A percentile compares a stretch with the other conserved stretches of the same genome.
Conservation (phyloP, 352 stramenopile genomes). For the Peronospora farinosa region DNA sequence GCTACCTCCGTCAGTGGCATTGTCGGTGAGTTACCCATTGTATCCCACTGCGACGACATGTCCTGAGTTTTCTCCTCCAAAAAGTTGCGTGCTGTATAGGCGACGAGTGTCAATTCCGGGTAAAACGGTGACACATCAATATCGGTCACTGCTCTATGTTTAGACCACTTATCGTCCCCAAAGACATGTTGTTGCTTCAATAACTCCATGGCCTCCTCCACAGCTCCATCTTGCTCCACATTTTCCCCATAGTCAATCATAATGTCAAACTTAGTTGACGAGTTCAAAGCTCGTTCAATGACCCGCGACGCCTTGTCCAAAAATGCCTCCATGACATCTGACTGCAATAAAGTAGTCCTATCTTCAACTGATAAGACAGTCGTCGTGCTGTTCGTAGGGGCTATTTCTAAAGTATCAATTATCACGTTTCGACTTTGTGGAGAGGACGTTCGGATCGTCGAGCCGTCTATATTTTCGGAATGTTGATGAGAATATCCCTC, state of each 20-base stretch:
- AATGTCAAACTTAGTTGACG: constrained; percentile 71
- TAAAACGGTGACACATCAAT: constrained; percentile 82
- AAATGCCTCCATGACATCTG: constrained; percentile 71
- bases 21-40: constrained; percentile 49
- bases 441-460: constrained; percentile 22
- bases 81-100: constrained; percentile 64
- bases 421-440: constrained; percentile 38
- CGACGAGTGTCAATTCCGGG: constrained; percentile 63
- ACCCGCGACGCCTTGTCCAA: constrained; percentile 66
- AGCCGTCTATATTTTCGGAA: constrained; percentile 25
- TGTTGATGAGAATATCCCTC: constrained; percentile 28
- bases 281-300: constrained; percentile 76
- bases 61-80: constrained; percentile 69
- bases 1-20: constrained; percentile 51
- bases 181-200: constrained; percentile 72
- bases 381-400: constrained; percentile 19
- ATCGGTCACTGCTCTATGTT: constrained; percentile 74
- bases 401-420: constrained; percentile 41
- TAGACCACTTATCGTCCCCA: constrained; percentile 76
- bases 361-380: constrained; percentile 43
- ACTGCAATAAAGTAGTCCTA: constrained; percentile 61
- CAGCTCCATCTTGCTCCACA: constrained; percentile 49
- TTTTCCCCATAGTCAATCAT: constrained; percentile 81
- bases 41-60: constrained; percentile 61
- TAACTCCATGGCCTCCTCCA: constrained; percentile 54